Conservation (phyloP, 208 protist genomes). For the Trypanosoma mega region DNA sequence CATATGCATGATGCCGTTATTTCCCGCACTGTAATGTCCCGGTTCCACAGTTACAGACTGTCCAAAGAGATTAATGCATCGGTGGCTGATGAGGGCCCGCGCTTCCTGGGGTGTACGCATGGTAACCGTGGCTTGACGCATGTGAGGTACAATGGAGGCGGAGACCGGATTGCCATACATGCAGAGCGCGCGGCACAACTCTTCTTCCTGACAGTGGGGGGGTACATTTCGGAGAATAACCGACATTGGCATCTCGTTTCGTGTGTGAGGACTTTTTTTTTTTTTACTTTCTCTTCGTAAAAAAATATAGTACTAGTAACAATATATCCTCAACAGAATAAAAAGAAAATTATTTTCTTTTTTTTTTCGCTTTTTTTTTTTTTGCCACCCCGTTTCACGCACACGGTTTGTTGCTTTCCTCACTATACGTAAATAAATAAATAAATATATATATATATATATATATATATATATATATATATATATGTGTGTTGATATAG, state of each 20-base stretch:
- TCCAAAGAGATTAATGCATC: slow-evolving; percentile 70
- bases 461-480: slow-evolving; percentile 19
- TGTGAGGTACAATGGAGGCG: slow-evolving; percentile 43
- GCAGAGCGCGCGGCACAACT: slow-evolving; percentile 75
- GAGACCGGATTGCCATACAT: slow-evolving; percentile 69
- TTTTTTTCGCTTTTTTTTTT: neutral
- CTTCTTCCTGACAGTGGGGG: slow-evolving; percentile 59
- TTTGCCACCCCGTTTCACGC: neutral
- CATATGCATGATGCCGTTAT: slow-evolving; percentile 1
- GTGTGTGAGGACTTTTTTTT: neutral
- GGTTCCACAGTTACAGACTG: slow-evolving; percentile 60
- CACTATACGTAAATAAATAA: neutral
- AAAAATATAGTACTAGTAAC: too few relatives aligned
- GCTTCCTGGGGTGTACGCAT: slow-evolving; percentile 78
- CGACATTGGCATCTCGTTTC: slow-evolving; percentile 5
- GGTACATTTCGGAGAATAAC: slow-evolving; percentile 73
- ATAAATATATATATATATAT: slow-evolving; percentile 4
- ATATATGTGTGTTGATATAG: slow-evolving; percentile 36
- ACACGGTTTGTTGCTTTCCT: neutral
- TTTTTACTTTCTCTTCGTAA: neutral
- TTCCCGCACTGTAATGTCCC: slow-evolving; percentile 2
- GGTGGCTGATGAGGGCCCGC: slow-evolving; percentile 56
- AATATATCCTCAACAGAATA: too few relatives aligned
- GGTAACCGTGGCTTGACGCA: slow-evolving; percentile 64
- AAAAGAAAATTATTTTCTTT: neutral